Evolutionary conservation across 2,329 filamentous ascomycete genomes (phyloP), one percentile per base, ranked within the genome.

Genomic region (Hypoxylon sp.): DNA sequence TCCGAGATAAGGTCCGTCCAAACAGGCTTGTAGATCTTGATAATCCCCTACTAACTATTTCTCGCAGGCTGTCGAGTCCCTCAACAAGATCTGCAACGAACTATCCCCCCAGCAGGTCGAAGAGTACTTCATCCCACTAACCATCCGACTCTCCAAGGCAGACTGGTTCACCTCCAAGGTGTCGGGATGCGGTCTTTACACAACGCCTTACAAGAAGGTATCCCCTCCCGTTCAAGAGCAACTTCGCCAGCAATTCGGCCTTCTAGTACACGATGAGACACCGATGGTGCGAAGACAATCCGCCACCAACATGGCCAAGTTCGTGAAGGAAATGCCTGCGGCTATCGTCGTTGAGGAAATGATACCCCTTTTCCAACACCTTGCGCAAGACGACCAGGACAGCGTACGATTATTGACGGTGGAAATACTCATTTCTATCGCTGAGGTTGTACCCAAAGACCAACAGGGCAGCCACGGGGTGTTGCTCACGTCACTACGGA

Each of bases 161-260:
- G 96, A 99, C 84, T 99, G 96, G 96, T 99, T 99, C 82, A 99
- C 96, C 64, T 98, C 96, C 72, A 99, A 98, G 85, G 96, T 99
- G 72, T 99, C 96, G 32, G 96, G 95, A 70, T 97, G 95, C 72
- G 96, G 96, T 70, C 91, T 99, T 70, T 99, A 95, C 85, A 96
- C 93, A 79, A 89, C 91, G 53, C 95, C 96, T 72, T 99, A 99
- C 86, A 92, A 91, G 77, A 97, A 97, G 85, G 93, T 96, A 67
- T 92, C 93, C 61, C 88, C 91, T 56, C 87, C 90, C n/a, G 89
- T 94, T 73, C 96, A 99, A 83, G 93, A 97, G 83, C 91, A 91
- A 75, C 90, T 99, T 66, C 89, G 96, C 78, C 91, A 95, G 81
- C 93, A 98, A 78, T 99, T 98, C 76, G 91, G 92, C 67, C 90